Evolutionary conservation across 1,139 yeast genomes (phyloP), one percentile per base, ranked within the genome.

Genomic region (Hyphopichia burtonii): DNA sequence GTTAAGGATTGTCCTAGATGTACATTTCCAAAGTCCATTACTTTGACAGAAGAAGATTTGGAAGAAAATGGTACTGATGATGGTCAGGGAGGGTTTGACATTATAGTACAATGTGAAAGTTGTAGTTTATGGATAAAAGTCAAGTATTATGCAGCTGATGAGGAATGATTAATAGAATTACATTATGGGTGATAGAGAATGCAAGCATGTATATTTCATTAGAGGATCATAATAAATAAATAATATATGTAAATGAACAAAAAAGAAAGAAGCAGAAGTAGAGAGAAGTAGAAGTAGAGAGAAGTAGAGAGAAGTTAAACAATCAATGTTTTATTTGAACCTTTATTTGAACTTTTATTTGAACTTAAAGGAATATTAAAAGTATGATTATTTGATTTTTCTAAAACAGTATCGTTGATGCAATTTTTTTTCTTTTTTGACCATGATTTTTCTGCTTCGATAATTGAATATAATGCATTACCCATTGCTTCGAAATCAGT

Each of bases 121-220:
- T 90, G 97, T 57, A 86, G 95, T 58, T 61, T 89, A 22, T 90
- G 96, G 96, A 65, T 90, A 14, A 80, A 81, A 41, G 90, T 90
- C 2, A 75, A 73, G 47, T 86, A 84, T 55, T 79, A 74, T 46
- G 85, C 75, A 45, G 59, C 47, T 19, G 46, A 48, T 8, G 85
- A 76, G 44, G 58, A 47, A 22, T 45, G 47, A 45, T 47, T 6
- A 12, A 25, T 25, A 8, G 11, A 50, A 44, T 11, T 37, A 37
- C 16, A 14, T 15, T 32, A 12, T 36, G 14, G 32, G n/a, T 11
- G 7, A 25, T 25, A 31, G 16, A 17, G 16, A 31, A 31, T 31
- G 33, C 33, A 31, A 17, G 33, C 4, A 31, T 31, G 16, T 12
- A 31, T 8, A 9, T 17, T 31, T 31, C 20, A 17, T 31, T 10